Evolutionary conservation across 192 early-diverging fungal species (phyloP), one percentile per base, ranked within the genome.

Genomic region (Dissophora globulifera): DNA sequence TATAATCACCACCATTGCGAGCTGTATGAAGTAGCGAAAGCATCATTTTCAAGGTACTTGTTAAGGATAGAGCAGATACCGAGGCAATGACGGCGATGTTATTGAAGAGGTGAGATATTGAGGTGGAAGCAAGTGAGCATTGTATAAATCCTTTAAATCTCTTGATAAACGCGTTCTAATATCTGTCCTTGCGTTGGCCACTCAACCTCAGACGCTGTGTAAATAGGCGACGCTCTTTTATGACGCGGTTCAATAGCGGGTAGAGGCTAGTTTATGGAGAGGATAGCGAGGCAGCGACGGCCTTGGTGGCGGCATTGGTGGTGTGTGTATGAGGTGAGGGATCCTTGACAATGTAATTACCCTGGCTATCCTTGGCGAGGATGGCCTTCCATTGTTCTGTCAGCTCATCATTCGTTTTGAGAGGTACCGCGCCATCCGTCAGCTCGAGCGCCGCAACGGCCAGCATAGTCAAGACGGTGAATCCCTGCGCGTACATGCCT

Each of bases 401-500:
- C 56, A 75, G 15, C 17, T 63, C 41, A 20, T 58, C 62, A 50
- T 75, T 50, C 30, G n/a, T n/a, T n/a, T 60, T 52, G 40, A 13
- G 6, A 38, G 62, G 57, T 13, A 19, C 23, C 3, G 71, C 62
- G n/a, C 26, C 26, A 0, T 75, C 71, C 1, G 71, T 75, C 62
- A 75, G 40, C 50, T 75, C 71, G 27, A 75, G 31, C 17, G 71
- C 71, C 3, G 71, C 71, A 20, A 75, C 71, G 5, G 56, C 71
- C 71, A 75, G 65, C 71, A 75, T 75, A 0, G 62, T 63, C 50
- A 75, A 40, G 20, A 75, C 51, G 10, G 71, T 75, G 56, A 65
- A 75, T 41, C 71, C 71, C 26, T 75, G 71, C 29, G 71, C 71
- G 29, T 75, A 75, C 71, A 75, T 75, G 55, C 63, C 63, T 66